Base-by-base conservation (phyloP, 306 rosid genomes). In the Parietaria judaica region DNA sequence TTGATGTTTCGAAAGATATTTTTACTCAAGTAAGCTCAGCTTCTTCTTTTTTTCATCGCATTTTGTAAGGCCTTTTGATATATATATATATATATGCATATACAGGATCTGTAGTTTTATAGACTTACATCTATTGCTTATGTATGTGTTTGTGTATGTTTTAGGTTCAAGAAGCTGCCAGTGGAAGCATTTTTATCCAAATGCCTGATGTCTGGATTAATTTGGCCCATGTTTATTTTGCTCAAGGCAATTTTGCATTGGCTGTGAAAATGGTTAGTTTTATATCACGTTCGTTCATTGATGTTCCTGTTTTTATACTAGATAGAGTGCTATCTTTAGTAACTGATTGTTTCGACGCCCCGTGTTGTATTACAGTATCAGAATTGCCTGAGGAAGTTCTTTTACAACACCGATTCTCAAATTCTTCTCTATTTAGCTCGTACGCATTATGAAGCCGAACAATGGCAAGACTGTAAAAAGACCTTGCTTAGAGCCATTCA, bases 191-290 rank as follows among this genome's bases (percentile, higher is more conserved):
- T 76, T 88, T 94, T 81, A 95, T 94, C 75, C 96, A 94, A 88
- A 92, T 88, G 95, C 95, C 99, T 44, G 99, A 92, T 70, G 99
- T 92, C 73, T 88, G 99, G 99, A 88, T 92, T 69, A 92, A 92
- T 75, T 75, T 92, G 81, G 99, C 95, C 4, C 99, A 92, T 74
- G 96, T 92, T 65, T 92, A 92, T 79, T 92, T 92, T 82, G 95
- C 99, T 59, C 96, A 86, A 73, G 99, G 96, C 9, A 92, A 88
- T 81, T 92, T 86, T 64, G 48, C 96, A 51, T 79, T 92, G 80
- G 95, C 99, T 13, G 96, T 92, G 64, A 92, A 92, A 84, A 92
- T 92, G 99, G 99, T 88, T 64, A 72, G 67, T 60, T 69, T 56
- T 49, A n/a, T 46, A 46, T 46, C 13, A 7, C 1, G 50, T 7